Percentiles rank a stretch among this genome's conserved stretches.
phyloP scores from a whole-genome alignment of 2,329 filamentous ascomycete species.

The Plectosphaerella plurivora region DNA sequence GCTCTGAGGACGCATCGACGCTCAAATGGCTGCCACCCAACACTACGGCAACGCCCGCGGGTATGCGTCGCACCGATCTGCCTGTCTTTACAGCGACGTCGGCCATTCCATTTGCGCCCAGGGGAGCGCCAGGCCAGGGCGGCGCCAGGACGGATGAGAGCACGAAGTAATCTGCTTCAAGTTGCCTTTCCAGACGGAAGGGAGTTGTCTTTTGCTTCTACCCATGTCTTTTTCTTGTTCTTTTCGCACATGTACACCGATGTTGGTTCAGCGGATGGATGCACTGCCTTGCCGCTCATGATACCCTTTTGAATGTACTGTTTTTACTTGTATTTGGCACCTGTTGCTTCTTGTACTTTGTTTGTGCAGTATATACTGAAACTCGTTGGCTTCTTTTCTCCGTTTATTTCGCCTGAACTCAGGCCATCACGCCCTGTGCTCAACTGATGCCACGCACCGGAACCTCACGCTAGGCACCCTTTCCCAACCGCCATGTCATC shows the following conservation, averaged over 20 bases:
- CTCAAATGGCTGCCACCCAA: conserved; percentile 51
- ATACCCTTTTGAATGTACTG: too few relatives aligned
- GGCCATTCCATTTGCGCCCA: conserved; percentile 42
- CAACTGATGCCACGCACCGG: background rate
- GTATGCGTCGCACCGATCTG: conserved; percentile 29
- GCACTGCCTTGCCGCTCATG: too few relatives aligned
- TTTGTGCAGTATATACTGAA: too few relatives aligned
- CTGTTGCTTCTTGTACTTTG: too few relatives aligned
- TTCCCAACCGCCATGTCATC: too few relatives aligned
- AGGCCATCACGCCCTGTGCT: background rate
- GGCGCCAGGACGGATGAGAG: too few relatives aligned
- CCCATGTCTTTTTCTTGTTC: background rate
- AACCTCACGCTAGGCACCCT: background rate
- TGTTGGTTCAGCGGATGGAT: too few relatives aligned
- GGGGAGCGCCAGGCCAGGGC: background rate
- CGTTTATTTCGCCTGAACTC: background rate
- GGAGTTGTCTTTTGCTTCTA: background rate
- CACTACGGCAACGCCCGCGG: conserved; percentile 21
- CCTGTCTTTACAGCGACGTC: conserved; percentile 35
- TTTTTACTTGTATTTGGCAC: too few relatives aligned
- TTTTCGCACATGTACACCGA: background rate
- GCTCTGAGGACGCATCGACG: conserved; percentile 23
- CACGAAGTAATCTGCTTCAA: too few relatives aligned
- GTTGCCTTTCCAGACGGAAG: too few relatives aligned
- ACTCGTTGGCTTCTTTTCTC: too few relatives aligned